phyloP scores from a whole-genome alignment of 305 asterid species.

The Fraxinus albicans region DNA sequence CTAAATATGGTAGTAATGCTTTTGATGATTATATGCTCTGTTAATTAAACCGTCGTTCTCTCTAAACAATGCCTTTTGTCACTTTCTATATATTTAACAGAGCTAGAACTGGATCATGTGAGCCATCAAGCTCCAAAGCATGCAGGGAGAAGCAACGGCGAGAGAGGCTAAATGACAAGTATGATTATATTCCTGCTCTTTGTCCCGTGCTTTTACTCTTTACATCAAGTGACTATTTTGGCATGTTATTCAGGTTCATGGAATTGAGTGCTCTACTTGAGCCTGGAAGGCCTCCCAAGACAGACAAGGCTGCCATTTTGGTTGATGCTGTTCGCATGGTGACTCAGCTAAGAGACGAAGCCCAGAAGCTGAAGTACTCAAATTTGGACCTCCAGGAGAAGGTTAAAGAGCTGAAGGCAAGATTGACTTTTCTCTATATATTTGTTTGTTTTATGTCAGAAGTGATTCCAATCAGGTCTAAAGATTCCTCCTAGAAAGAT shows the following conservation, averaged over 20 bases:
- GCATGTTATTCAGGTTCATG: conserved; percentile 53
- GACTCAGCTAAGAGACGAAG: conserved; percentile 71
- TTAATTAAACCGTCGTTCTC: not conserved
- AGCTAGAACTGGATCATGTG: conserved; percentile 61
- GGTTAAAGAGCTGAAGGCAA: conserved; percentile 86
- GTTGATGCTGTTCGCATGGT: conserved; percentile 89
- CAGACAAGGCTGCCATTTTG: conserved; percentile 84
- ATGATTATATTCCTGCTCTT: conserved; percentile 20
- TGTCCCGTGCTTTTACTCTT: not conserved
- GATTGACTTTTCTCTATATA: conserved; percentile 13
- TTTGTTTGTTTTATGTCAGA: not conserved
- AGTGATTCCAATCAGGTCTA: not conserved
- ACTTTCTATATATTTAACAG: conserved; percentile 38
- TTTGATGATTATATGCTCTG: not conserved
- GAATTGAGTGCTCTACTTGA: conserved; percentile 88
- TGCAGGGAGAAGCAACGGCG: conserved; percentile 91
- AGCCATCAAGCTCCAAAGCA: conserved; percentile 82
- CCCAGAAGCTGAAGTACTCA: conserved; percentile 83
- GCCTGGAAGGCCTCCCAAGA: conserved; percentile 89
- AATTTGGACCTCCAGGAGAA: conserved; percentile 69
- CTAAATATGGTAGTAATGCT: not conserved
- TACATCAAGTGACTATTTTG: conserved; percentile 16
- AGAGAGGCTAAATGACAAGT: conserved; percentile 92
- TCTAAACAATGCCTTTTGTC: not conserved
- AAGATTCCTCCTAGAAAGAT: not conserved